Evolutionary conservation across 2,329 filamentous ascomycete species (phyloP).

Genomic region (Claviceps monticola): DNA sequence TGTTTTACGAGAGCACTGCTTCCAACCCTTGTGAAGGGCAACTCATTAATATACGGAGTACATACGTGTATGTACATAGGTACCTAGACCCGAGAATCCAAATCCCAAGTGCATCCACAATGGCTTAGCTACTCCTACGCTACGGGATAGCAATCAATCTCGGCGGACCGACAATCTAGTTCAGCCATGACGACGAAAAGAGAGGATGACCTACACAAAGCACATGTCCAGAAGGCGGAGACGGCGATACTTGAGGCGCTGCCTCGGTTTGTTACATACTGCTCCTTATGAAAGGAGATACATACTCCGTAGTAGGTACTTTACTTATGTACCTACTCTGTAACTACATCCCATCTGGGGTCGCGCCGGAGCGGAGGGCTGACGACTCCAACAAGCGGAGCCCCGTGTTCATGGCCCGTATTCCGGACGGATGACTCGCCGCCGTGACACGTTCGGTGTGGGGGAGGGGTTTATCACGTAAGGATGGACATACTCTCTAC

Average conservation of each 20-base stretch:
- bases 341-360: neutral
- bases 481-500: no score
- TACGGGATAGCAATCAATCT: neutral
- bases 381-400: slow-evolving; percentile 4
- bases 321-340: no score
- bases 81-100: no score
- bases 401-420: neutral
- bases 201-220: neutral
- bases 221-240: neutral
- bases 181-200: neutral
- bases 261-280: neutral
- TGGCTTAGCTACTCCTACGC: neutral
- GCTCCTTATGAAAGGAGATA: no score
- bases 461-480: no score
- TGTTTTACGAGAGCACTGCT: no score
- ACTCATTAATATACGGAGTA: no score
- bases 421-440: neutral
- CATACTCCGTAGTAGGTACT: no score
- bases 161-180: neutral
- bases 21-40: no score
- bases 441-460: neutral
- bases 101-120: neutral
- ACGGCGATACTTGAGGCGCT: slow-evolving; percentile 3
- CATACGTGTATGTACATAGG: no score
- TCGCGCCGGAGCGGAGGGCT: neutral